Percentiles rank a stretch among this genome's conserved stretches.
Conservation (phyloP, 2,329 filamentous ascomycete species). For the Epichloe sylvatica region DNA sequence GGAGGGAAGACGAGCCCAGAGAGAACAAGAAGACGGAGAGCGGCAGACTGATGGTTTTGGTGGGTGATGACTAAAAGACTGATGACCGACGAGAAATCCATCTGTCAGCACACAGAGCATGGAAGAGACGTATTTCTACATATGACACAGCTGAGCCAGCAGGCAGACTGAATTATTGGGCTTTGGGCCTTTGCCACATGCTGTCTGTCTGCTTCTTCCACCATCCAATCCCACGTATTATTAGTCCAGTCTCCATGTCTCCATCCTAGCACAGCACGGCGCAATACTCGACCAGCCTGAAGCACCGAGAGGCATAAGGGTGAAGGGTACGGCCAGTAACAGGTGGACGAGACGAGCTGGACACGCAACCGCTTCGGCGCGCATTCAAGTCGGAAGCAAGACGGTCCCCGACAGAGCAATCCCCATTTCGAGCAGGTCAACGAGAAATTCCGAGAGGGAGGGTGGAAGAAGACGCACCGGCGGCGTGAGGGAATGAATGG, state of each 20-base stretch:
- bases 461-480: background rate
- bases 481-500: background rate
- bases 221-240: background rate
- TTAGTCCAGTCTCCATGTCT: background rate
- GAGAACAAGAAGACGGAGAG: background rate
- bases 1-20: background rate
- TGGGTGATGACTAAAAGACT: background rate
- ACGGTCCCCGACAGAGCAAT: background rate
- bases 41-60: background rate
- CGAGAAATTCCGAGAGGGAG: background rate
- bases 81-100: background rate
- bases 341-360: background rate
- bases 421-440: background rate
- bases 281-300: too few relatives aligned
- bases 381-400: background rate
- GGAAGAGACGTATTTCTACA: background rate
- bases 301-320: too few relatives aligned
- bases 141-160: background rate
- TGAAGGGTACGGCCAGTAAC: background rate
- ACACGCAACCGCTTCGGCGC: background rate
- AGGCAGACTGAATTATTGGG: background rate
- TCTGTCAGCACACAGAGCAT: background rate
- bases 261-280: too few relatives aligned
- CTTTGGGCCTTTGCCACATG: conserved; percentile 1
- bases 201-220: background rate